phyloP scores from a whole-genome alignment of 1,284 basidiomycete species.

The Ceratobasidium sp. region DNA sequence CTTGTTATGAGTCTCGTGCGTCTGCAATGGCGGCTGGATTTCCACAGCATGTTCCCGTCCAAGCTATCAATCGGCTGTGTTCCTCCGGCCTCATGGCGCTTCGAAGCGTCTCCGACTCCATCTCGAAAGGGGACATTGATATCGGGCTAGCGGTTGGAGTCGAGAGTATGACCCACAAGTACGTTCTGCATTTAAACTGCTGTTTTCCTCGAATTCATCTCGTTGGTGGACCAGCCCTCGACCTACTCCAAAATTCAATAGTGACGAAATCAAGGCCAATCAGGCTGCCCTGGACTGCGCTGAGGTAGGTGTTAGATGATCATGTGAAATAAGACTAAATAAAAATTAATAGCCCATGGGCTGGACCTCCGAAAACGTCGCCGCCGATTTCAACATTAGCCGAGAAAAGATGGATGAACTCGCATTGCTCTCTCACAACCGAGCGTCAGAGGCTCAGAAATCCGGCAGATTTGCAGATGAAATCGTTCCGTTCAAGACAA shows the following conservation, averaged over 20 bases:
- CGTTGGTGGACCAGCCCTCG: conserved; percentile 68
- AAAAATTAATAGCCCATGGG: conserved; percentile 77
- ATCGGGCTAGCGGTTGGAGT: conserved; percentile 85
- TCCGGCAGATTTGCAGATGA: conserved; percentile 81
- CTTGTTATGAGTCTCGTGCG: conserved; percentile 81
- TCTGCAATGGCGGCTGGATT: conserved; percentile 87
- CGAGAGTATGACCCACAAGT: conserved; percentile 90
- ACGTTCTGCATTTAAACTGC: conserved; percentile 53
- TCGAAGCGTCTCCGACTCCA: conserved; percentile 82
- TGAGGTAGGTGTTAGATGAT: conserved; percentile 64
- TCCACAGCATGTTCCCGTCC: conserved; percentile 80
- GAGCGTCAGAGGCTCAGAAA: conserved; percentile 75
- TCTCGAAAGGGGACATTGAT: conserved; percentile 72
- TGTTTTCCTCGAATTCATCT: neutral
- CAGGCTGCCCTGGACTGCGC: conserved; percentile 76
- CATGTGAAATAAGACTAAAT: too few species aligned
- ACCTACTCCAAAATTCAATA: conserved; percentile 78
- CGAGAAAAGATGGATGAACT: conserved; percentile 85
- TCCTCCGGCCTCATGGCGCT: conserved; percentile 90
- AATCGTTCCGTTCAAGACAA: conserved; percentile 80
- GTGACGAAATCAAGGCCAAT: conserved; percentile 66
- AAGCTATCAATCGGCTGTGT: conserved; percentile 86
- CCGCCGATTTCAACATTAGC: conserved; percentile 78
- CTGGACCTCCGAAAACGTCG: conserved; percentile 92
- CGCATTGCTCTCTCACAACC: conserved; percentile 84